phyloP scores from a whole-genome alignment of 1,284 basidiomycete species.

The Takashimella tepidaria region DNA sequence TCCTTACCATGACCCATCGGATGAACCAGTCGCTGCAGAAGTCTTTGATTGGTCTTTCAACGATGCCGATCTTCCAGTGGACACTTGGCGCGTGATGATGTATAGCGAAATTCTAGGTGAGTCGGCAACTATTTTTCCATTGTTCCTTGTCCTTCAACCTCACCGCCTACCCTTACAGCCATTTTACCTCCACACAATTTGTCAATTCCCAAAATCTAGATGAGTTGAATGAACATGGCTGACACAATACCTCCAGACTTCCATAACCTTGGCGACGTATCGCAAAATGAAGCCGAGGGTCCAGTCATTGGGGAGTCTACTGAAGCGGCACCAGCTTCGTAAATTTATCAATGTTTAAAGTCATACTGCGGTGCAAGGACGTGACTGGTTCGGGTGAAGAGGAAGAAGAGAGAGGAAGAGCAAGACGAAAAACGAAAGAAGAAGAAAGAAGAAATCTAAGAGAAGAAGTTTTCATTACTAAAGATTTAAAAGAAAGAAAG shows the following conservation, averaged over 20 bases:
- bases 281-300: conserved; percentile 44
- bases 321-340: conserved; percentile 23
- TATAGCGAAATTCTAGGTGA: conserved; percentile 88
- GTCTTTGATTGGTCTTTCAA: conserved; percentile 99
- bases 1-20: conserved; percentile 97
- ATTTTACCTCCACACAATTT: no score
- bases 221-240: conserved; percentile 2
- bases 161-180: no score
- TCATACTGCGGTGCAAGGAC: not conserved
- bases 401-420: no score
- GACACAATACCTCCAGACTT: conserved; percentile 48
- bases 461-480: not conserved
- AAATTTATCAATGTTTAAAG: not conserved
- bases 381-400: not conserved
- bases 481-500: not conserved
- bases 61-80: conserved; percentile 97
- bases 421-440: not conserved
- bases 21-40: conserved; percentile 90
- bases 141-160: no score
- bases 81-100: conserved; percentile 99
- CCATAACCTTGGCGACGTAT: conserved; percentile 51
- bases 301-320: conserved; percentile 43
- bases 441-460: not conserved
- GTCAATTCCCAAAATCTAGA: not conserved
- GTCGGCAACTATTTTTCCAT: conserved; percentile 27